Conservation (phyloP, 2,329 filamentous ascomycete genomes). For the Neofusicoccum sp. region DNA sequence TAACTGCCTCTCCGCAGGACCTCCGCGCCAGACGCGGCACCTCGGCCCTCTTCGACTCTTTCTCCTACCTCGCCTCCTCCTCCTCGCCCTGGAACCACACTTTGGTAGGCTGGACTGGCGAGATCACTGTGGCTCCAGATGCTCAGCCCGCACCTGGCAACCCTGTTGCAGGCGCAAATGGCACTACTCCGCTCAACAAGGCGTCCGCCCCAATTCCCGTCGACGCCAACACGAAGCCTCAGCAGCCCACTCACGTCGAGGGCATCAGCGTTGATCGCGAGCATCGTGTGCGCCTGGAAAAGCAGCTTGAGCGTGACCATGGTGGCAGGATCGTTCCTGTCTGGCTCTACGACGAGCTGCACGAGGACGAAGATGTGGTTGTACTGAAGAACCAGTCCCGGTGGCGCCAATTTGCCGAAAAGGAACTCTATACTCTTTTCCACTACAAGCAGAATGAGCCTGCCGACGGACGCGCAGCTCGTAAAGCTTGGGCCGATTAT, state of each 20-base stretch:
- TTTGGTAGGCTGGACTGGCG: conserved; percentile 91
- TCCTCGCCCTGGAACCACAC: conserved; percentile 86
- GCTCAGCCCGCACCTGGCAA: conserved; percentile 27
- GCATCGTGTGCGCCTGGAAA: conserved; percentile 72
- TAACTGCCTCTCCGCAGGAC: conserved; percentile 51
- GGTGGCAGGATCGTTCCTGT: conserved; percentile 81
- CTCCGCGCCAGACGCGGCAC: conserved; percentile 77
- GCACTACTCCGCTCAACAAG: conserved; percentile 64
- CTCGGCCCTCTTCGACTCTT: conserved; percentile 88
- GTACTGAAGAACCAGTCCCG: conserved; percentile 76
- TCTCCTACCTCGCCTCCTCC: conserved; percentile 81
- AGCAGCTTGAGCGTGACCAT: conserved; percentile 68
- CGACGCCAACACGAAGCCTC: conserved; percentile 57
- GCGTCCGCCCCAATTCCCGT: conserved; percentile 78
- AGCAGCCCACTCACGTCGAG: conserved; percentile 61
- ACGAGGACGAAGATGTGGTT: conserved; percentile 66
- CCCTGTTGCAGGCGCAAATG: conserved; percentile 29
- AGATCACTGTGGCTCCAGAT: conserved; percentile 48
- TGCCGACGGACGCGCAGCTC: conserved; percentile 76
- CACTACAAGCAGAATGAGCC: conserved; percentile 96
- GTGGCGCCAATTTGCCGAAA: conserved; percentile 88
- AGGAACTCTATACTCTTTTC: conserved; percentile 87
- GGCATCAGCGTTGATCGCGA: conserved; percentile 68
- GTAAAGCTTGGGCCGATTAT: conserved; percentile 87
- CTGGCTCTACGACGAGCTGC: conserved; percentile 78